Evolutionary conservation across 2,329 filamentous ascomycete species (phyloP).

Genomic region (Torrubiella hemipterigena): DNA sequence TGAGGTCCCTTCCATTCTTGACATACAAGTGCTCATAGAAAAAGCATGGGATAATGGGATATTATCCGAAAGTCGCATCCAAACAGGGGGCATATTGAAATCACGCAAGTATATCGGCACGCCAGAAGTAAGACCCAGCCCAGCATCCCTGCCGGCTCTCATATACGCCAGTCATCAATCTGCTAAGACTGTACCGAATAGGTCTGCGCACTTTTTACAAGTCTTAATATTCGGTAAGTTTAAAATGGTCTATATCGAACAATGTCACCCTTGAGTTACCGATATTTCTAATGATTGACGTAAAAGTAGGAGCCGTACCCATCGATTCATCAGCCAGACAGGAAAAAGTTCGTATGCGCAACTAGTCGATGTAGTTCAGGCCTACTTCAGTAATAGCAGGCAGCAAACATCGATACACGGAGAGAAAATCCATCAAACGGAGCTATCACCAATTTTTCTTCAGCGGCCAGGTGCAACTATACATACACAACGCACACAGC

Average conservation of each 20-base stretch:
- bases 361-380: constrained; percentile 56
- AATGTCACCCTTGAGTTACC: not conserved
- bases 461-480: constrained; percentile 56
- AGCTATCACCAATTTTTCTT: constrained; percentile 75
- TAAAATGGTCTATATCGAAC: not conserved
- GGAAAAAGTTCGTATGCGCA: constrained; percentile 18
- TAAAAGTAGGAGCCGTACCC: not conserved
- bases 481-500: not conserved
- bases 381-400: constrained; percentile 55
- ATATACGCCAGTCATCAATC: not conserved
- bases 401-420: constrained; percentile 22
- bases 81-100: constrained; percentile 79
- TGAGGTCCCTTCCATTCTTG: constrained; percentile 65
- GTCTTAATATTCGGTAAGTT: constrained; percentile 53
- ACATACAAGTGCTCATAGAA: constrained; percentile 80
- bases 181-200: constrained; percentile 16
- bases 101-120: constrained; percentile 95
- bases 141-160: too few species aligned
- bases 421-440: constrained; percentile 55
- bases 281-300: too few species aligned
- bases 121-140: constrained; percentile 50
- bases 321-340: constrained; percentile 2
- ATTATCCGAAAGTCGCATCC: constrained; percentile 58
- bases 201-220: constrained; percentile 68
- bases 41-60: constrained; percentile 78